A percentile compares a stretch with the other conserved stretches of the same genome.
These are phyloP conservation scores for Solanum infundibuliforme DNA, from an alignment of 257 asterid genomes.

Conservation along the genomic window DNA sequence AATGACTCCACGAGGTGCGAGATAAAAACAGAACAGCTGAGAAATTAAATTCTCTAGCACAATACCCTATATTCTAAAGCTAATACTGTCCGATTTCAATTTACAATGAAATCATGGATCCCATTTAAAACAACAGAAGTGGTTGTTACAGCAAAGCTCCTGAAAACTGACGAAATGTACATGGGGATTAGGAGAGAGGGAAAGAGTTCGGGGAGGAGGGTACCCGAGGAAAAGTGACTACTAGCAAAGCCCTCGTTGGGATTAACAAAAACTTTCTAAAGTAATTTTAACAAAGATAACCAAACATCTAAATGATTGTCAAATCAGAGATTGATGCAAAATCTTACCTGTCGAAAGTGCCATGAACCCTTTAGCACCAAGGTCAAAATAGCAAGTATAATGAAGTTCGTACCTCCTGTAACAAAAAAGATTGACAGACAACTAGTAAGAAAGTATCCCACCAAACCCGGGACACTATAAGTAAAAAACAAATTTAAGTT, in stretches of 20 bases:
- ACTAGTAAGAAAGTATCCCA: not conserved
- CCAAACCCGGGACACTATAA: not conserved
- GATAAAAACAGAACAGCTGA: not conserved
- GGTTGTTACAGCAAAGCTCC: not conserved
- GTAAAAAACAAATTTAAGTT: too few species aligned
- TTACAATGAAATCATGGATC: not conserved
- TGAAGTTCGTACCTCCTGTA: constrained; percentile 87
- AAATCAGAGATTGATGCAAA: not conserved
- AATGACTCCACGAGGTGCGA: not conserved
- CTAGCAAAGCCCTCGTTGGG: not conserved
- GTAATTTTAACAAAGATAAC: not conserved
- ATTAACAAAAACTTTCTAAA: not conserved
- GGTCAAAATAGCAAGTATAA: constrained; percentile 70
- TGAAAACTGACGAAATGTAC: not conserved
- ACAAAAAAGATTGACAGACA: not conserved
- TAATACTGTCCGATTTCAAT: not conserved
- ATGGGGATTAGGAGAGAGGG: not conserved
- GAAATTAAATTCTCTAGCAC: not conserved
- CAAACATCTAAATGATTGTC: not conserved
- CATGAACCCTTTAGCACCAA: constrained; percentile 81
- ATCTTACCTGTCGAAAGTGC: constrained; percentile 76
- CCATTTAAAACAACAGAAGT: not conserved
- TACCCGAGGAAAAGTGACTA: not conserved
- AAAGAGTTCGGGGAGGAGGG: not conserved
- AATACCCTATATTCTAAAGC: not conserved